Evolutionary conservation across 129 eudicot species (phyloP), one percentile per base, ranked within the genome.

Genomic region (Gnaphalium uliginosum): DNA sequence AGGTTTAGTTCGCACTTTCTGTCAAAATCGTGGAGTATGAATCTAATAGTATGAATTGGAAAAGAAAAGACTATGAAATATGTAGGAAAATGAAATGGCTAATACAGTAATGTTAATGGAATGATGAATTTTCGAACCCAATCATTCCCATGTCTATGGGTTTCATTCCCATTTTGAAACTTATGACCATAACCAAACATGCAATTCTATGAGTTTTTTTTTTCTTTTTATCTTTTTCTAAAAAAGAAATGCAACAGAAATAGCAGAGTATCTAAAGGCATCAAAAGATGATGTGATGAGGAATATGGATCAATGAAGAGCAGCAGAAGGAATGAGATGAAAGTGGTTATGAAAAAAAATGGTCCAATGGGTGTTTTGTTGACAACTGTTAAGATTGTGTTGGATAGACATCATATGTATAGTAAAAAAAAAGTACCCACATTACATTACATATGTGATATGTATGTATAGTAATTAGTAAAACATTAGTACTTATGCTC

Each of bases 341-440:
- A 54, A 82, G 51, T 81, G 15, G 81, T 86, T 22, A 27, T 22
- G 50, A 54, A 66, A 79, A 66, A 79, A 25, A 76, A 68, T 26
- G 65, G 79, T 66, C 81, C 76, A 75, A 69, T 54, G 79, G 58
- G 25, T n/a, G 26, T 19, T 25, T 8, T 51, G 15, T 77, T 57
- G 78, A 82, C 76, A 66, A 83, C 89, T 87, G 92, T 78, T 78
- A 80, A 32, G 92, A 79, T 80, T 82, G 82, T 73, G 78, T 4
- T 35, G 26, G 51, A 41, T 33, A 5, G 68, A 65, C 61, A 73
- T 65, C 69, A 54, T 73, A 54, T 74, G 37, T 58, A 72, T 80
- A 8, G 41, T 7, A 35, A 5, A 66, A 65, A 64, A 46, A 22
- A 33, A 53, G 74, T 76, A 68, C 81, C 59, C 23, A 27, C 13